Evolutionary conservation across 345 rosid species (phyloP), one percentile per base, ranked within the genome.

Genomic region (Camelina laxa): DNA sequence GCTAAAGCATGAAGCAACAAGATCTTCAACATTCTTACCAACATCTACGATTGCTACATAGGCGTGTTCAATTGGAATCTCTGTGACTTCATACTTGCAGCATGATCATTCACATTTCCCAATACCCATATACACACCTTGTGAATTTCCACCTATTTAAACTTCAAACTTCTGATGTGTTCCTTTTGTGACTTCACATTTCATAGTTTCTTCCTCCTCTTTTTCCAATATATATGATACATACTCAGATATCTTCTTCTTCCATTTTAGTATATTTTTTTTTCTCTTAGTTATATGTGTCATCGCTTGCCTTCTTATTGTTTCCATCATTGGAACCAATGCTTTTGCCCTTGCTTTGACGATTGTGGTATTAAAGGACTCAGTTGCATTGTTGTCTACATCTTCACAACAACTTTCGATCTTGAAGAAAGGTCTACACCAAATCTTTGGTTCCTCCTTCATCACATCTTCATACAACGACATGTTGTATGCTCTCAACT

Each of bases 241-340:
- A 20, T 55, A 55, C 35, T 55, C 36, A 1, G 17, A 12, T 0
- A 55, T 2, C 7, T 16, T 6, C 2, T 55, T 55, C 36, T 55
- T 55, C 60, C 33, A 55, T 9, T 36, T 36, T 2, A 36, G 4
- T 36, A 36, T 9, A 2, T 36, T 27, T 1, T 30, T 0, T 6
- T 27, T 10, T 1, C 30, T 36, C 9, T 33, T 17, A 2, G 4
- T 7, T 6, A 59, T 59, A 0, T 9, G 44, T 4, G 7, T 0
- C 64, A 59, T 59, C 5, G 45, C n/a, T 59, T 59, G 27, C 2
- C 45, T 36, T 59, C 64, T 16, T 5, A 59, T 59, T 4, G 27
- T 59, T 7, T 59, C 45, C 7, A 59, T 13, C 64, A 59, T 59
- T 9, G n/a, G 45, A 59, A 59, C 27, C 24, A 59, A n/a, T 36